Evolutionary conservation across 179 eudicot species (phyloP), one percentile per base, ranked within the genome.

Genomic region (Beta macrorhiza): DNA sequence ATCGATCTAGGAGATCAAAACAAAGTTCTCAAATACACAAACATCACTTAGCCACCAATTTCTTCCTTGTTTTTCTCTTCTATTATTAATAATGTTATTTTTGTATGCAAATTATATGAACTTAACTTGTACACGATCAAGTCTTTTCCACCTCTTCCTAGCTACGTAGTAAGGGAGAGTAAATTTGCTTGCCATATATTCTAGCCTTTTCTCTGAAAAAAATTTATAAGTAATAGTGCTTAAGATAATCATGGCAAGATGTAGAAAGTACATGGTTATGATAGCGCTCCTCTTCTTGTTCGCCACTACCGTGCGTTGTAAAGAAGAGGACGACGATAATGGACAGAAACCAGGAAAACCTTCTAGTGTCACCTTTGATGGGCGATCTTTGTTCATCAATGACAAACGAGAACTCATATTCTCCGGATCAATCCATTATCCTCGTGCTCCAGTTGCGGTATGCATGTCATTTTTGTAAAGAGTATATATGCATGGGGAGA

Each of bases 391-490:
- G 77, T 82, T 91, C 61, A 79, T 95, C 44, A 83, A 89, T 81
- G 98, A 98, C 44, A 82, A 64, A 17, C 82, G 98, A 69, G 81
- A 86, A 49, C 77, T 92, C 16, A 76, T 95, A 74, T 87, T 91
- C 80, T 93, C 98, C 0, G 98, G 98, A 29, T 91, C 97, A 0
- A 85, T 95, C 71, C 98, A 95, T 86, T 95, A 95, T 82, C 90
- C 98, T 42, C 93, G 98, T 55, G 29, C 83, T 63, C 90, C 92
- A 64, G 87, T 88, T 51, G 88, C 86, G 88, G 99, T 95, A 89
- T 8, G 80, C 13, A 49, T 22, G 8, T 49, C 0, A 19, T 12
- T 72, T 45, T 47, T 8, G 17, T n/a, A 45, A 11, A 6, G n/a
- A 32, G 6, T 29, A 37, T 2, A 37, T 37, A 37, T 37, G 42